Evolutionary conservation across 345 rosid species (phyloP), one percentile per base, ranked within the genome.

Genomic region (Carallia brachiata): DNA sequence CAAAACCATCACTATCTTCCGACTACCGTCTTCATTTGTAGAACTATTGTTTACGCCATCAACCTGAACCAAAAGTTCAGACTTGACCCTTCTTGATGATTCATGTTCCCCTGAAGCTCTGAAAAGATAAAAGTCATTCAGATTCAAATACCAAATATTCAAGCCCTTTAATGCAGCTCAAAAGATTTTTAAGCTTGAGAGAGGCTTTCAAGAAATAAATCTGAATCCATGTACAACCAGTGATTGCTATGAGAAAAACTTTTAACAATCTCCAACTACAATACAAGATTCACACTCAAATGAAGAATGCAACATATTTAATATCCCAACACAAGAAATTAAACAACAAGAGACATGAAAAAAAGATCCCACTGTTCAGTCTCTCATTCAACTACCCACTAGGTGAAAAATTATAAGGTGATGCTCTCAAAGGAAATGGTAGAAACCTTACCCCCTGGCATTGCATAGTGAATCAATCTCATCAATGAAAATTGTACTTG

Each of bases 31-130:
- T 85, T 96, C 99, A 75, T 87, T 87, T 31, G 94, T 90, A n/a
- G 87, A 84, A 66, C 88, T 84, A 78, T 87, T 87, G 84, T 83
- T 96, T 71, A 96, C 99, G 68, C 99, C 99, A 83, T 96, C 99
- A 55, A 96, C 96, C 88, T 96, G 99, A 86, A 96, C 98, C 66
- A 96, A 87, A 82, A 92, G 99, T 83, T 96, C 99, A 31, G 99
- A 96, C 79, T 96, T 96, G 67, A 96, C 99, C 84, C 99, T 88
- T 84, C 99, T 87, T 23, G 99, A 96, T 36, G 99, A 92, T 78
- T 96, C 99, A 75, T 92, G 98, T 82, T 96, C 98, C 69, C 98
- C 98, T 3, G 98, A 92, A 69, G 97, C 96, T 70, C 99, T 96
- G 72, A 47, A 81, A 17, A 70, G 65, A 37, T 55, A n/a, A 48